Base-by-base conservation (phyloP, 306 rosid genomes). In the Citrullus mucosospermus region DNA sequence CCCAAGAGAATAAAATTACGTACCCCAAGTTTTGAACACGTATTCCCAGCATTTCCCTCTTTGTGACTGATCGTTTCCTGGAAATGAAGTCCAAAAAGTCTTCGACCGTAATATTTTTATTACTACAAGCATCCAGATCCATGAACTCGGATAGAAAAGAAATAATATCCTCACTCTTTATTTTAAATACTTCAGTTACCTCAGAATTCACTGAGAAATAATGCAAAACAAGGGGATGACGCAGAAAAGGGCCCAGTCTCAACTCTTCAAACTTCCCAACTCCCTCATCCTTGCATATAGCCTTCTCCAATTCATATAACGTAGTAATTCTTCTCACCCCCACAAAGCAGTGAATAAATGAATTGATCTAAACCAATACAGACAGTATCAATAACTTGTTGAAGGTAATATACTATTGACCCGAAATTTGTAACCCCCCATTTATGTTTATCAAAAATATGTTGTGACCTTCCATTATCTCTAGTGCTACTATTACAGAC, bases 331-430 rank as follows among this genome's bases (percentile, higher is more conserved):
- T 88, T 77, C 81, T 88, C 72, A 87, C 97, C 69, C 86, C 97
- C 80, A 92, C 93, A 86, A 90, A 94, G 84, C 98, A 94, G 83
- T 92, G 95, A 81, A 95, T 80, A 88, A 87, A 92, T 63, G 96
- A 88, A 94, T 92, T 88, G 83, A 94, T 89, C 97, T 94, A 78
- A 76, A 60, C 84, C 84, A 86, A 79, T 28, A 75, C 69, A 79
- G 80, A 66, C 80, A 11, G 78, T 39, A 63, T 36, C 70, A 76
- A 70, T 56, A 65, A 78, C 73, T 61, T 34, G 22, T 43, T 41
- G 71, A 55, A 50, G 59, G 54, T 53, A 68, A 78, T 4, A 10
- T 32, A 28, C 9, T 32, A 51, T 32, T 16, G 38, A 30, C 39
- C 17, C 10, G 14, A 50, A 50, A 51, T 16, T 32, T 73, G 34